phyloP scores from a whole-genome alignment of 192 early-diverging fungal genomes.

The Backusella tuberculispora region DNA sequence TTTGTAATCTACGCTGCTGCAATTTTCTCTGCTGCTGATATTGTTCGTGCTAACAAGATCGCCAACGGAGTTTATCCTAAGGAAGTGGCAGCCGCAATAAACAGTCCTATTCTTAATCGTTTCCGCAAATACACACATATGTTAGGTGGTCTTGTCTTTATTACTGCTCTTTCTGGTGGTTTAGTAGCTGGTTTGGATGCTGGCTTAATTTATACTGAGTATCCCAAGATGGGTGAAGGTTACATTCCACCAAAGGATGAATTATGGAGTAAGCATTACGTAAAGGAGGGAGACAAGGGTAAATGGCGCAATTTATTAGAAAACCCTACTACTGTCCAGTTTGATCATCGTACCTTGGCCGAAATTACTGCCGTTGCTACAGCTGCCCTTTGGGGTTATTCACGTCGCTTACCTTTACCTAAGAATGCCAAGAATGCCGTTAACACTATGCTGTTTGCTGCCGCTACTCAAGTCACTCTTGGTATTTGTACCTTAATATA shows the following conservation, averaged over 20 bases:
- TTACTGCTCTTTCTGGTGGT: slow-evolving; percentile 89
- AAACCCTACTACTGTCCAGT: slow-evolving; percentile 93
- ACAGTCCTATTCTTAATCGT: slow-evolving; percentile 63
- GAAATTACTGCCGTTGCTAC: slow-evolving; percentile 78
- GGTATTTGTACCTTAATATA: slow-evolving; percentile 94
- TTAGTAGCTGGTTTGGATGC: slow-evolving; percentile 98
- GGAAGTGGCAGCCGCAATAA: slow-evolving; percentile 46
- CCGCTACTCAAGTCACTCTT: slow-evolving; percentile 76
- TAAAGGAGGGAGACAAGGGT: slow-evolving; percentile 53
- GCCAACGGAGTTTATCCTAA: slow-evolving; percentile 50
- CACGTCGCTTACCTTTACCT: slow-evolving; percentile 75
- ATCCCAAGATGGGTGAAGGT: slow-evolving; percentile 89
- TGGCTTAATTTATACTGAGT: slow-evolving; percentile 96
- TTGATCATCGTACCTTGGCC: slow-evolving; percentile 92
- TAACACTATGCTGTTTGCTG: slow-evolving; percentile 76
- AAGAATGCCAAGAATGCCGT: slow-evolving; percentile 64
- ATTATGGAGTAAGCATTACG: slow-evolving; percentile 55
- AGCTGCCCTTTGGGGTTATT: slow-evolving; percentile 74
- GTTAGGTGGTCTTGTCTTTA: slow-evolving; percentile 70
- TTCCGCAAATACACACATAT: slow-evolving; percentile 64
- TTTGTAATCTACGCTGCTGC: slow-evolving; percentile 82
- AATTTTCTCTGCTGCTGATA: slow-evolving; percentile 77
- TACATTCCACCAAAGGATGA: slow-evolving; percentile 75
- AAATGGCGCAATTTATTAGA: slow-evolving; percentile 88
- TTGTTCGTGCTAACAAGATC: slow-evolving; percentile 72